A percentile compares a stretch with the other conserved stretches of the same genome.
Conservation (phyloP, 352 stramenopile genomes). For the Pythium aquatile region DNA sequence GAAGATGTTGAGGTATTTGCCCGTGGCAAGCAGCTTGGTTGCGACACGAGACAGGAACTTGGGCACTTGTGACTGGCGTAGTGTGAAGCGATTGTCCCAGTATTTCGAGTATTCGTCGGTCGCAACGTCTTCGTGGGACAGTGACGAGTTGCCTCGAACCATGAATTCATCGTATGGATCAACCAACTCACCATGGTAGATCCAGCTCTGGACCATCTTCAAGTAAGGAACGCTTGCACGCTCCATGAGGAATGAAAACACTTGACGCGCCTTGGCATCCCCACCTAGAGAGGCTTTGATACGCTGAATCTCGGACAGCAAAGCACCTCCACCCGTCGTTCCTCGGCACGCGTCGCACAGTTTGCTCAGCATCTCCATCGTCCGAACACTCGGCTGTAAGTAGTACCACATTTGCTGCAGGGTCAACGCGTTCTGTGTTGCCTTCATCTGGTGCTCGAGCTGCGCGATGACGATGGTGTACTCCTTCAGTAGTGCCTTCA, state of each 20-base stretch:
- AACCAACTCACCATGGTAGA: constrained; percentile 87
- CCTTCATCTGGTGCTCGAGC: constrained; percentile 82
- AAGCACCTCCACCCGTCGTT: constrained; percentile 83
- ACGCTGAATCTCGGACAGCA: constrained; percentile 90
- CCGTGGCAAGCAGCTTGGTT: constrained; percentile 87
- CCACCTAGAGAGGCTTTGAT: constrained; percentile 79
- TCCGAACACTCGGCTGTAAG: constrained; percentile 89
- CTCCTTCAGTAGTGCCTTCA: constrained; percentile 91
- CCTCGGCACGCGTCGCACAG: constrained; percentile 71
- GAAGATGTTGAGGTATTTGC: constrained; percentile 93
- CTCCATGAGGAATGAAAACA: constrained; percentile 86
- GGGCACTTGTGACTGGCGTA: constrained; percentile 77
- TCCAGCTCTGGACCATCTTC: constrained; percentile 90
- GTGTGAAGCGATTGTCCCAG: constrained; percentile 86
- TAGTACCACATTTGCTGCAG: constrained; percentile 94
- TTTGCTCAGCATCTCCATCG: constrained; percentile 90
- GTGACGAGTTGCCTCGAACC: constrained; percentile 76
- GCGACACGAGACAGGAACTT: constrained; percentile 74
- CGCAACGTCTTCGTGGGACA: constrained; percentile 82
- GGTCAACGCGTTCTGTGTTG: constrained; percentile 45
- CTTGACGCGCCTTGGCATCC: constrained; percentile 69
- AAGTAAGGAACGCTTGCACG: constrained; percentile 84
- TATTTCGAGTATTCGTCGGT: constrained; percentile 90
- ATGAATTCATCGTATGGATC: constrained; percentile 93
- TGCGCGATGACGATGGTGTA: constrained; percentile 92